Percentiles rank a stretch among this genome's conserved stretches.
Conservation (phyloP, 768 basidiomycete genomes). For the Pisolithus sp. region DNA sequence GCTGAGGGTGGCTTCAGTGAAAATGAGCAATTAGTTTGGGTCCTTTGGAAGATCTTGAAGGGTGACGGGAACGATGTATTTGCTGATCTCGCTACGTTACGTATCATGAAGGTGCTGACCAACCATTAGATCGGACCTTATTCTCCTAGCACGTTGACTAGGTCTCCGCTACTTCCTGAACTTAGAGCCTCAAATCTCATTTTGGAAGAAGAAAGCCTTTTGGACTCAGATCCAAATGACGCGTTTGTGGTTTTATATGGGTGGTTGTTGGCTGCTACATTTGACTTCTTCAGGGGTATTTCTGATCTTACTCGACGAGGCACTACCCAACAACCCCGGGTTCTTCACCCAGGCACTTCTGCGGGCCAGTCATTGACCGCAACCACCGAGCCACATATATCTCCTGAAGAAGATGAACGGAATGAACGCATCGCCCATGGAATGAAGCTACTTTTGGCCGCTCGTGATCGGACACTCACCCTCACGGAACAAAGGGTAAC, state of each 20-base stretch:
- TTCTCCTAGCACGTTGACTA: slow-evolving; percentile 66
- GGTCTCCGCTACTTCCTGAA: slow-evolving; percentile 70
- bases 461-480: slow-evolving; percentile 65
- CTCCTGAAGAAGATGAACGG: slow-evolving; percentile 47
- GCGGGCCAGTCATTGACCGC: slow-evolving; percentile 1
- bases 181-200: slow-evolving; percentile 66
- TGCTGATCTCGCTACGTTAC: neutral
- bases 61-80: slow-evolving; percentile 77
- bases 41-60: slow-evolving; percentile 79
- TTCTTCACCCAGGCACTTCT: slow-evolving; percentile 1
- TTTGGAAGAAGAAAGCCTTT: slow-evolving; percentile 58
- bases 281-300: slow-evolving; percentile 9
- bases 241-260: slow-evolving; percentile 32
- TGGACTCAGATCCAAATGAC: slow-evolving; percentile 38
- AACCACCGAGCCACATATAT: slow-evolving; percentile 19
- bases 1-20: slow-evolving; percentile 42
- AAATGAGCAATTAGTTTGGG: slow-evolving; percentile 80
- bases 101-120: slow-evolving; percentile 4
- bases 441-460: slow-evolving; percentile 62
- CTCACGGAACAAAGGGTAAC: slow-evolving; percentile 68
- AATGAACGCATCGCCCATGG: slow-evolving; percentile 56
- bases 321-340: neutral
- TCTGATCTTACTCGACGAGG: slow-evolving; percentile 6
- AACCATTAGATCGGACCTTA: slow-evolving; percentile 68
- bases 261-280: no score